Evolutionary conservation across 2,329 filamentous ascomycete genomes (phyloP), one percentile per base, ranked within the genome.

Genomic region (Fusarium devonianum): DNA sequence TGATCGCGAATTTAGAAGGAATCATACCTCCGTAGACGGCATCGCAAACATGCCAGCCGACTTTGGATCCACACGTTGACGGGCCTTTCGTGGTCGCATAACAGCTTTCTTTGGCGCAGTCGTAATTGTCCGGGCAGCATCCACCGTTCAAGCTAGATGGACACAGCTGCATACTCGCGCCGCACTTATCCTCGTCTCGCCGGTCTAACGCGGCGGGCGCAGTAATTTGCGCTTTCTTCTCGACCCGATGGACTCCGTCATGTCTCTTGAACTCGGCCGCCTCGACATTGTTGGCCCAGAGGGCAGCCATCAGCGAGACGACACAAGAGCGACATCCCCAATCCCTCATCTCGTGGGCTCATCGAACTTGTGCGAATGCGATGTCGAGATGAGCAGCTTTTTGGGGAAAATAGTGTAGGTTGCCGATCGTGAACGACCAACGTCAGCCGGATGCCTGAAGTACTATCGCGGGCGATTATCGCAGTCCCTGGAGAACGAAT

Each of bases 91-190:
- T 76, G 4, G 77, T 78, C 10, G 75, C 75, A 58, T 73, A 74
- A 50, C 79, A 82, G 25, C 75, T 77, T 23, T 75, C 69, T 33
- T 68, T 70, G 3, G 69, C 78, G 64, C 81, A 84, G 4, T 69
- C 68, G 58, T 80, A 83, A 28, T 71, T 65, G 4, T 72, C 64
- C 1, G 79, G 78, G 49, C 78, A 81, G 47, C 78, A 81, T 23
- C 73, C 75, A 23, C 78, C 78, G 14, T 66, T 62, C n/a, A 76
- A 43, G 8, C 71, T 71, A 4, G 66, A 59, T 5, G 75, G 67
- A 36, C 77, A 79, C 10, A 68, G 53, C 13, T 60, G 64, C 49
- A 67, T 57, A 30, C 63, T 58, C 21, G 56, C 49, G 10, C 59
- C 68, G 39, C 69, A 71, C 26, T 63, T 52, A 3, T 51, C 38